Evolutionary conservation across 1,284 basidiomycete species (phyloP).

Genomic region (Pholiota adiposa): DNA sequence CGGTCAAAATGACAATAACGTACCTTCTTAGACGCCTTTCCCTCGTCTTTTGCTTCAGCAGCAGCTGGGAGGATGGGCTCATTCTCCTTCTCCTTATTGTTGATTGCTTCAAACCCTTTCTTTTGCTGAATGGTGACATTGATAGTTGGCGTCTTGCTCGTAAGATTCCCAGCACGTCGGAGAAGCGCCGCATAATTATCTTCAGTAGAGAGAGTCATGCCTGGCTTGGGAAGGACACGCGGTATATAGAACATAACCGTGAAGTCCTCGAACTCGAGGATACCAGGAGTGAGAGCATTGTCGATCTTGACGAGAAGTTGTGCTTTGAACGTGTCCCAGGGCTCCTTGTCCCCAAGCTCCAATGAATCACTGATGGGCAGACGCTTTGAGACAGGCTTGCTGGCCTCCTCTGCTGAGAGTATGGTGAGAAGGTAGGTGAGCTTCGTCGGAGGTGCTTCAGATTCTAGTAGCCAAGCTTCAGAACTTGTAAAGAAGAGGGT

Average conservation of each 20-base stretch:
- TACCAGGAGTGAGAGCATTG: conserved; percentile 2
- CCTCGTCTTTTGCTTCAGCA: background rate
- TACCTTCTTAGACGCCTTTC: background rate
- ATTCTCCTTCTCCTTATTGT: conserved; percentile 4
- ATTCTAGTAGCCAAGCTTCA: no score
- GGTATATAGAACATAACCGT: conserved; percentile 14
- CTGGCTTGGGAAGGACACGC: conserved; percentile 19
- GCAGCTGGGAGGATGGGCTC: no score
- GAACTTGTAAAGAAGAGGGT: no score
- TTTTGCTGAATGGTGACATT: conserved; percentile 5
- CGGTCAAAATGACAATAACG: background rate
- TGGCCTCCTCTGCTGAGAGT: background rate
- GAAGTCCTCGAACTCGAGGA: conserved; percentile 17
- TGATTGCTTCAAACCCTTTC: no score
- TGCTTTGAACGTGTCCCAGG: conserved; percentile 21
- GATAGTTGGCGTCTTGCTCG: conserved; percentile 5
- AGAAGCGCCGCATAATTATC: conserved; percentile 14
- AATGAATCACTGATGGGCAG: background rate
- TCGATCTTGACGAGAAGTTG: conserved; percentile 24
- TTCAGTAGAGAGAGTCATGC: conserved; percentile 6
- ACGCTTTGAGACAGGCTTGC: background rate
- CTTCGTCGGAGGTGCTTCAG: background rate
- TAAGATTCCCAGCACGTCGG: background rate
- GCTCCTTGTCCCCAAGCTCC: conserved; percentile 4
- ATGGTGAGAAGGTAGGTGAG: background rate